A percentile compares a stretch with the other conserved stretches of the same genome.
These are phyloP conservation scores for Pythium grandisporangium DNA, from an alignment of 352 stramenopile species.

Conservation along the genomic window DNA sequence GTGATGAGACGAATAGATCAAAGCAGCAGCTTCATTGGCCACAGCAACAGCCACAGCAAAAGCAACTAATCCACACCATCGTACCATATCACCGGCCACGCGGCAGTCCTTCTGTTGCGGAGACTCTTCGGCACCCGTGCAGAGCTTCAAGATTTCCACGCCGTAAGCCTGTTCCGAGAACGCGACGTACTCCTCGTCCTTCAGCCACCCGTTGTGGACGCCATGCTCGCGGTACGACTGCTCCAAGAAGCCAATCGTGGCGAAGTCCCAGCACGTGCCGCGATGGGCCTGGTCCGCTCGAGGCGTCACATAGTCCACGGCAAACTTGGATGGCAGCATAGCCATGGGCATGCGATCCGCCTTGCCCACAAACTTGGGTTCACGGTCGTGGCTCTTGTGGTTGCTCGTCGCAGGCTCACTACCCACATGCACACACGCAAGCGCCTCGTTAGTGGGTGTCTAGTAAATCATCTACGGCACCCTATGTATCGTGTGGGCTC, in stretches of 20 bases:
- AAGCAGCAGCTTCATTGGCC: too few relatives aligned
- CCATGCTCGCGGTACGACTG: constrained; percentile 69
- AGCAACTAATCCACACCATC: neutral
- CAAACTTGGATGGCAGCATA: constrained; percentile 71
- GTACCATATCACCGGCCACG: constrained; percentile 49
- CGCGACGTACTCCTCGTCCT: constrained; percentile 58
- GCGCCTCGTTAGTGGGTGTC: too few relatives aligned
- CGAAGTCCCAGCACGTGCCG: constrained; percentile 80
- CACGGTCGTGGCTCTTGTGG: constrained; percentile 10
- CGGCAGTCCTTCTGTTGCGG: constrained; percentile 61
- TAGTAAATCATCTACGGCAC: too few relatives aligned
- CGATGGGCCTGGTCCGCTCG: constrained; percentile 65
- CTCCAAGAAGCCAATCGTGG: constrained; percentile 68
- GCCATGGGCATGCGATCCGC: constrained; percentile 46
- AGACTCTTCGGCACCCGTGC: constrained; percentile 46
- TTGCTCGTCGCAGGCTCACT: constrained; percentile 11
- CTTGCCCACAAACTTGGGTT: constrained; percentile 13
- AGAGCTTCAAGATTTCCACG: constrained; percentile 60
- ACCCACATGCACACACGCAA: too few relatives aligned
- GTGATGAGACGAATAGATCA: too few relatives aligned
- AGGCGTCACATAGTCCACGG: constrained; percentile 67
- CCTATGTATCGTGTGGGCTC: too few relatives aligned
- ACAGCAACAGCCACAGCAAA: too few relatives aligned
- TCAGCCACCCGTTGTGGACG: constrained; percentile 55
- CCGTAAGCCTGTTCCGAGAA: constrained; percentile 80